Conservation (phyloP, 2,329 filamentous ascomycete genomes). For the Fusarium subglutinans region DNA sequence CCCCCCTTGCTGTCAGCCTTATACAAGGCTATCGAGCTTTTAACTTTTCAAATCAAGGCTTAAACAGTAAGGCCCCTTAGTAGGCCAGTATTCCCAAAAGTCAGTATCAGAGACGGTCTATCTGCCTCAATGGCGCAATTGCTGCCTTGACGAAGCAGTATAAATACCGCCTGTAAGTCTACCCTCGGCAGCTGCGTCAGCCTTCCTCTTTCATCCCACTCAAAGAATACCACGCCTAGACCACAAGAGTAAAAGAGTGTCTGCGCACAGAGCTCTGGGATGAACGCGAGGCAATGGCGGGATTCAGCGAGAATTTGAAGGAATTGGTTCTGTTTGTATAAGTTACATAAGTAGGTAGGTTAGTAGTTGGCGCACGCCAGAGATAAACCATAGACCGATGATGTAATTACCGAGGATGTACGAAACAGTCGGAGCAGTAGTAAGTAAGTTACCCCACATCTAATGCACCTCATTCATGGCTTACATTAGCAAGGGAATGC, state of each 20-base stretch:
- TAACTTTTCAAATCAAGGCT: neutral
- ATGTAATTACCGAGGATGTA: slow-evolving; percentile 39
- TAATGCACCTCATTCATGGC: neutral
- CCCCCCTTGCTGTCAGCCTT: neutral
- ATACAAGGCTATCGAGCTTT: neutral
- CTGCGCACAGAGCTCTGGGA: too few species aligned
- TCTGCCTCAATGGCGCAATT: neutral
- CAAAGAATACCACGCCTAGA: too few species aligned
- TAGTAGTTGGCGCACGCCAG: too few species aligned
- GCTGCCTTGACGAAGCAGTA: neutral
- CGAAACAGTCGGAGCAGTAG: neutral
- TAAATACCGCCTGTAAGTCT: neutral
- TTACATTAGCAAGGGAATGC: neutral
- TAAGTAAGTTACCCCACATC: neutral
- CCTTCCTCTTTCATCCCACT: too few species aligned
- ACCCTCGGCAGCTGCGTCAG: neutral
- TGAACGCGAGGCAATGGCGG: too few species aligned
- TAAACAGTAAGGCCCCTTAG: neutral
- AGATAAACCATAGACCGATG: slow-evolving; percentile 22
- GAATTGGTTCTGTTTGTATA: too few species aligned
- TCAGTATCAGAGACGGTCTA: neutral
- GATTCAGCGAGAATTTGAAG: too few species aligned
- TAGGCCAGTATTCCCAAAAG: neutral
- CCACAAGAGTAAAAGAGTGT: too few species aligned
- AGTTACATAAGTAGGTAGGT: too few species aligned